Evolutionary conservation across 257 asterid species (phyloP).

Genomic region (Solanum rostratum): DNA sequence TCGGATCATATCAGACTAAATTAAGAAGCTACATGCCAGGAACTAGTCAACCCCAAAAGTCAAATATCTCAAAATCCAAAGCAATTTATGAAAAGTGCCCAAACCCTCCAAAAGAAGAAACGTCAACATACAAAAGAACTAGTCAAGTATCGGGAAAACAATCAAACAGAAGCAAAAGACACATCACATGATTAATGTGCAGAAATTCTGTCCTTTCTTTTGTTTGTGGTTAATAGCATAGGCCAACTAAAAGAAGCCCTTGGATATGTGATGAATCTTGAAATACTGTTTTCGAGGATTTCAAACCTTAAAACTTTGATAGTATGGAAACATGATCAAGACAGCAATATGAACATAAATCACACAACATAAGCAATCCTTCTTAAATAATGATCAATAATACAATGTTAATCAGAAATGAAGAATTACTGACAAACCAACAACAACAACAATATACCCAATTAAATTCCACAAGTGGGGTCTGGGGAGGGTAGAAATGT

Average conservation of each 20-base stretch:
- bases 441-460: too few relatives aligned
- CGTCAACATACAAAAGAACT: neutral
- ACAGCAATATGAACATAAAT: neutral
- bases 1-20: neutral
- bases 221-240: neutral
- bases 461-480: too few relatives aligned
- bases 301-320: neutral
- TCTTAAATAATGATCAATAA: neutral
- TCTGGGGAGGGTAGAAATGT: too few relatives aligned
- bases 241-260: neutral
- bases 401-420: neutral
- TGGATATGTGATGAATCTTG: neutral
- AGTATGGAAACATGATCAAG: neutral
- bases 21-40: neutral
- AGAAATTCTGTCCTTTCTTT: neutral
- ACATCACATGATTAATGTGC: neutral
- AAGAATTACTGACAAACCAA: neutral
- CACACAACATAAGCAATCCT: neutral
- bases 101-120: neutral
- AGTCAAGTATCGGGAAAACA: neutral
- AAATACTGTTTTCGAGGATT: neutral
- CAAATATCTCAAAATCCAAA: neutral
- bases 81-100: neutral
- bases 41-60: neutral
- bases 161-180: neutral